Evolutionary conservation across 805 yeast genomes (phyloP).

Genomic region (Kodamaea neixiangensis): DNA sequence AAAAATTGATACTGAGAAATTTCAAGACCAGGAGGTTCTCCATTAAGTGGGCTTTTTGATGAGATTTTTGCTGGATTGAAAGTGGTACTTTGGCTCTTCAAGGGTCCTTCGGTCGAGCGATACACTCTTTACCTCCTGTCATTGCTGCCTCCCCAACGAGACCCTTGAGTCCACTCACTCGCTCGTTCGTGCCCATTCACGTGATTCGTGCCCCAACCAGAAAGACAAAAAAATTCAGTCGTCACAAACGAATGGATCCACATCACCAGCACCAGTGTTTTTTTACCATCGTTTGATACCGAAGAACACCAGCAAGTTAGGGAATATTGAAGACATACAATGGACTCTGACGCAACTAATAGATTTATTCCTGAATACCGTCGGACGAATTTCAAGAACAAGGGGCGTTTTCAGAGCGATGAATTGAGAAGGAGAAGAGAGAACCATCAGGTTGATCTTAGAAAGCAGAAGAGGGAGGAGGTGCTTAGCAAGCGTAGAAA

Average conservation of each 20-base stretch:
- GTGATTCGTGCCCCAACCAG: slow-evolving; percentile 7
- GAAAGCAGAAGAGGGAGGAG: slow-evolving; percentile 97
- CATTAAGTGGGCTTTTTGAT: too few species aligned
- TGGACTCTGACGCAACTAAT: slow-evolving; percentile 76
- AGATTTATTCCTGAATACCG: slow-evolving; percentile 97
- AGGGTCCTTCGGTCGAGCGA: too few species aligned
- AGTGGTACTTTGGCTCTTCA: too few species aligned
- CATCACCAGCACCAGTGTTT: background rate
- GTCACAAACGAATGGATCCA: slow-evolving; percentile 6
- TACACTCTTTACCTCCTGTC: too few species aligned
- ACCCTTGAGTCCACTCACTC: too few species aligned
- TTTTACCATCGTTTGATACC: background rate
- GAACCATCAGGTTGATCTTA: slow-evolving; percentile 92
- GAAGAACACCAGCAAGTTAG: background rate
- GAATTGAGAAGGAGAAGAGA: slow-evolving; percentile 98
- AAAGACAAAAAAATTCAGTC: slow-evolving; percentile 9
- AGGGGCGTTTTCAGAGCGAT: slow-evolving; percentile 90
- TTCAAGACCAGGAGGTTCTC: too few species aligned
- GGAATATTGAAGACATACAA: slow-evolving; percentile 23
- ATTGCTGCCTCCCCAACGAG: too few species aligned
- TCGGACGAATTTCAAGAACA: slow-evolving; percentile 93
- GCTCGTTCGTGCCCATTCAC: background rate
- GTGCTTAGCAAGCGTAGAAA: slow-evolving; percentile 92
- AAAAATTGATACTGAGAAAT: too few species aligned
- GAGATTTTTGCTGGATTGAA: too few species aligned